These are phyloP conservation scores for Globisporangium emineosum DNA, from an alignment of 352 stramenopile species.

Conservation along the genomic window DNA sequence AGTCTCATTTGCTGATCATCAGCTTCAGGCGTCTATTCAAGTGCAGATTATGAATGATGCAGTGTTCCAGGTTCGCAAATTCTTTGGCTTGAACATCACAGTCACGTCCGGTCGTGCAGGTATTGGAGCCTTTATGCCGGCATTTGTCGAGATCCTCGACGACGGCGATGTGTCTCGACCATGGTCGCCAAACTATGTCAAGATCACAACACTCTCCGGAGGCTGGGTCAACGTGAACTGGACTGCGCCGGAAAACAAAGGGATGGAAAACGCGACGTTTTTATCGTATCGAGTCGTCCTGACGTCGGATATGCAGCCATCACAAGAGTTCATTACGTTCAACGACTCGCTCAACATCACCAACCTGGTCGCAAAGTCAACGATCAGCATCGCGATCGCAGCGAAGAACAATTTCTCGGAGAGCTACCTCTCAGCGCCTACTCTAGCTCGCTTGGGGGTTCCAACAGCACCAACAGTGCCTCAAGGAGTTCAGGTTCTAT, in stretches of 20 bases:
- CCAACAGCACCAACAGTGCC: slow-evolving; percentile 31
- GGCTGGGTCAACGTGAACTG: slow-evolving; percentile 32
- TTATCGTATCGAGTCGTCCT: slow-evolving; percentile 31
- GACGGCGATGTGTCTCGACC: slow-evolving; percentile 50
- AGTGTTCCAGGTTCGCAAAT: slow-evolving; percentile 40
- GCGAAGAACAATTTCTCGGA: slow-evolving; percentile 24
- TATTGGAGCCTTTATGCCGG: slow-evolving; percentile 16
- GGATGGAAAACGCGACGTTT: slow-evolving; percentile 24
- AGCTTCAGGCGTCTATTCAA: slow-evolving; percentile 14
- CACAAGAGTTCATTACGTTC: slow-evolving; percentile 19
- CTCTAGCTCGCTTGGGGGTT: slow-evolving; percentile 21
- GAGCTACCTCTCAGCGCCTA: slow-evolving; percentile 16
- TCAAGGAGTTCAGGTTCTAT: slow-evolving; percentile 21
- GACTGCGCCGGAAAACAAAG: slow-evolving; percentile 28
- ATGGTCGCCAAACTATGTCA: slow-evolving; percentile 19
- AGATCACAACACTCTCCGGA: slow-evolving; percentile 20
- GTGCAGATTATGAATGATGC: slow-evolving; percentile 44
- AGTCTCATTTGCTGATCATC: slow-evolving; percentile 24
- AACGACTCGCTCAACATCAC: slow-evolving; percentile 19
- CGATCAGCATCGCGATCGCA: slow-evolving; percentile 31
- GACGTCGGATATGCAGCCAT: slow-evolving; percentile 14
- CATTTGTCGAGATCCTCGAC: slow-evolving; percentile 41
- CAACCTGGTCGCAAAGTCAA: slow-evolving; percentile 24
- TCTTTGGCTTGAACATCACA: slow-evolving; percentile 29
- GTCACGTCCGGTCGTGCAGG: slow-evolving; percentile 23